A percentile compares a stretch with the other conserved stretches of the same genome.
Evolutionary conservation across 2,329 filamentous ascomycete genomes (phyloP).

Genomic region (Fusarium drepaniforme): DNA sequence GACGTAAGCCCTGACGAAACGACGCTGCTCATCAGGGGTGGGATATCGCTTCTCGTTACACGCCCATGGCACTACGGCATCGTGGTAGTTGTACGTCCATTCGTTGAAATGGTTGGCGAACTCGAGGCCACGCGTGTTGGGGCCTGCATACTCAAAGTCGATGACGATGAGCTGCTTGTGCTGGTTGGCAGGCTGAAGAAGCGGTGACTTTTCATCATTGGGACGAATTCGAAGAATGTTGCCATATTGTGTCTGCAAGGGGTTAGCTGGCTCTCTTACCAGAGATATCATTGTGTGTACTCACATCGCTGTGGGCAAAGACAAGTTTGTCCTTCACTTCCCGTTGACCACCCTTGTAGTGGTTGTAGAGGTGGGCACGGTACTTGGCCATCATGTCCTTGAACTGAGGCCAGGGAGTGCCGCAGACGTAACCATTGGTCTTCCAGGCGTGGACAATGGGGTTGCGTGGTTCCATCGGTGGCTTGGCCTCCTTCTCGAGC

Average conservation of each 20-base stretch:
- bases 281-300: constrained; percentile 46
- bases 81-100: constrained; percentile 98
- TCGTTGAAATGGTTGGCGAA: constrained; percentile 99
- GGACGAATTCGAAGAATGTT: constrained; percentile 86
- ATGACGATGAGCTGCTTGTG: constrained; percentile 98
- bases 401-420: constrained; percentile 86
- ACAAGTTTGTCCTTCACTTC: constrained; percentile 81
- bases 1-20: constrained; percentile 89
- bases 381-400: constrained; percentile 81
- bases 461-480: constrained; percentile 31
- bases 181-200: constrained; percentile 89
- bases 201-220: constrained; percentile 81
- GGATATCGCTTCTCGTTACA: constrained; percentile 82
- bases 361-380: constrained; percentile 76
- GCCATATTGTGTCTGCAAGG: constrained; percentile 89
- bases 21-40: constrained; percentile 81
- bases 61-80: constrained; percentile 71
- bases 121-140: constrained; percentile 87
- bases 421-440: constrained; percentile 80
- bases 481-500: constrained; percentile 57
- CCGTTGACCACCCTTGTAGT: constrained; percentile 73
- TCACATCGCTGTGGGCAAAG: constrained; percentile 97
- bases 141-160: constrained; percentile 96
- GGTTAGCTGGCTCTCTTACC: constrained; percentile 18
- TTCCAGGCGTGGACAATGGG: constrained; percentile 69